phyloP scores from a whole-genome alignment of 768 basidiomycete genomes.

The Lyophyllum shimeji region DNA sequence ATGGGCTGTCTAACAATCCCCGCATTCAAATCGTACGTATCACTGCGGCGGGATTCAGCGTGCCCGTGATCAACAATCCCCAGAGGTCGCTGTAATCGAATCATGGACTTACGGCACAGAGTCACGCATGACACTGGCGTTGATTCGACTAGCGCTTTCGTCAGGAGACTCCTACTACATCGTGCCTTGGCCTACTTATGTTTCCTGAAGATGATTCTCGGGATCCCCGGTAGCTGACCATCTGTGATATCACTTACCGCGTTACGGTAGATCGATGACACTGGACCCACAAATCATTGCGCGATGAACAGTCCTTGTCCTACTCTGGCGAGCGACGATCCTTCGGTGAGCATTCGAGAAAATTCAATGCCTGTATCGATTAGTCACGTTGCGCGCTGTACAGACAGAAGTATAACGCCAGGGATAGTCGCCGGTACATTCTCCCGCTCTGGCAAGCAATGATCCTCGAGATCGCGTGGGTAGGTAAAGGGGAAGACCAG shows the following conservation, averaged over 20 bases:
- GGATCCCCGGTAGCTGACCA: background rate
- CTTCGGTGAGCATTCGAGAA: background rate
- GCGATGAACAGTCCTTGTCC: background rate
- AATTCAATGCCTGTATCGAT: background rate
- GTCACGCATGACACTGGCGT: background rate
- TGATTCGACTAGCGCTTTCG: background rate
- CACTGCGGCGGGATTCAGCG: too few species aligned
- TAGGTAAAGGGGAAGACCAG: background rate
- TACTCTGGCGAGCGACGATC: background rate
- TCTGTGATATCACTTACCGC: background rate
- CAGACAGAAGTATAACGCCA: background rate
- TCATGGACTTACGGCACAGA: background rate
- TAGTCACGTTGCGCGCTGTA: too few species aligned
- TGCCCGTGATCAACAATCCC: too few species aligned
- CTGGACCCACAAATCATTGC: background rate
- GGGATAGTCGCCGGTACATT: background rate
- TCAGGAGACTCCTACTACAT: background rate
- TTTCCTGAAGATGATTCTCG: background rate
- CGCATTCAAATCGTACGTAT: too few species aligned
- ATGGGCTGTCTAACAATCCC: too few species aligned
- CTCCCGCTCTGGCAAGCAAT: background rate
- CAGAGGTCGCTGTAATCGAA: background rate
- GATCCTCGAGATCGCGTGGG: background rate
- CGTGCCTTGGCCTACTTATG: background rate
- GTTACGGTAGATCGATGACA: background rate